Conservation (phyloP, 306 rosid species). For the Castanopsis chinensis region DNA sequence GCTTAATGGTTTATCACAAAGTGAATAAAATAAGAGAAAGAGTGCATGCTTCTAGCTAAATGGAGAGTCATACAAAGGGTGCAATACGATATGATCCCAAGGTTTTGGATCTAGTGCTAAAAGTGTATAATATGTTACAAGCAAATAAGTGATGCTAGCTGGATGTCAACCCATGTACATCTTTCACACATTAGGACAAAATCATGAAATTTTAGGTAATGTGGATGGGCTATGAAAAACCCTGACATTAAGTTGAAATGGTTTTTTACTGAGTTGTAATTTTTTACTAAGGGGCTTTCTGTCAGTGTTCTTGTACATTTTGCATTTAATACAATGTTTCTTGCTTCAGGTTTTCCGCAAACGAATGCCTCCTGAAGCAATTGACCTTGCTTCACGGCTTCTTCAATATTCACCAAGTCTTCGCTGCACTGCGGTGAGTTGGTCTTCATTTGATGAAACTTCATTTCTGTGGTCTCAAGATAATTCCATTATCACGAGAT, state of each 20-base stretch:
- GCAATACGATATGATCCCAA: too few relatives aligned
- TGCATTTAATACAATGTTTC: conserved; percentile 15
- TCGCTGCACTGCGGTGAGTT: conserved; percentile 88
- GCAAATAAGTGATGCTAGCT: not conserved
- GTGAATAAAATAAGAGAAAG: not conserved
- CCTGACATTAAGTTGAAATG: not conserved
- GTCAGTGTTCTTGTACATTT: conserved; percentile 8
- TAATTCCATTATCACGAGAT: not conserved
- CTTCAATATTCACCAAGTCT: conserved; percentile 96
- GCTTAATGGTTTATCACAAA: not conserved
- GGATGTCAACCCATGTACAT: not conserved
- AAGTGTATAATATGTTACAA: not conserved
- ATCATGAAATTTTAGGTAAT: not conserved
- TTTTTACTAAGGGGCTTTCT: not conserved
- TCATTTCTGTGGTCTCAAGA: conserved; percentile 1
- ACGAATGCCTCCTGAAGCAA: conserved; percentile 97
- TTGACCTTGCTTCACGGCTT: conserved; percentile 96
- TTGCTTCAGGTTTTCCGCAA: conserved; percentile 78
- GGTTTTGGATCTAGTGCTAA: too few relatives aligned
- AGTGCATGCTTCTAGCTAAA: not conserved
- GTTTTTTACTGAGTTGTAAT: too few relatives aligned
- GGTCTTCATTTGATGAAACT: not conserved
- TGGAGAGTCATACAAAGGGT: too few relatives aligned
- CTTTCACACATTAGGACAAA: not conserved
- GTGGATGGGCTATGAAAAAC: not conserved